Evolutionary conservation across 1,284 basidiomycete species (phyloP).

Genomic region (Leucoagaricus sp.): DNA sequence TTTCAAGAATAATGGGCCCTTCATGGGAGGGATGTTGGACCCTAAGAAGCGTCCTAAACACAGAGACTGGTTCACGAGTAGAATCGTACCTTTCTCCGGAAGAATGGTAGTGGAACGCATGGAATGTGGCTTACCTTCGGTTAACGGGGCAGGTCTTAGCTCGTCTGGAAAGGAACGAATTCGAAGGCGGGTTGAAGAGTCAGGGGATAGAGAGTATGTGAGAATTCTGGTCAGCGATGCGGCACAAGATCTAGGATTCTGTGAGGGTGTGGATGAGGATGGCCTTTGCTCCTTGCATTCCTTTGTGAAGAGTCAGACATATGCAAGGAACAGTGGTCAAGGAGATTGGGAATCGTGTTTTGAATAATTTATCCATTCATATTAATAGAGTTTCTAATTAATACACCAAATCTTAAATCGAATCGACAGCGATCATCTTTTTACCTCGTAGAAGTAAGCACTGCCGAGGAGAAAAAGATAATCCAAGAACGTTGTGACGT

Average conservation of each 20-base stretch:
- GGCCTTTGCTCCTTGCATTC: slow-evolving; percentile 63
- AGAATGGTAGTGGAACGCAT: slow-evolving; percentile 67
- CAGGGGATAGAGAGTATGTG: slow-evolving; percentile 41
- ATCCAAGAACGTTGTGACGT: too few species aligned
- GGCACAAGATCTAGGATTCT: slow-evolving; percentile 62
- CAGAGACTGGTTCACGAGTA: slow-evolving; percentile 55
- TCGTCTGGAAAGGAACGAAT: not conserved
- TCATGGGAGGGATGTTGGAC: slow-evolving; percentile 32
- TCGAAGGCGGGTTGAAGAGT: slow-evolving; percentile 16
- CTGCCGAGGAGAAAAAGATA: too few species aligned
- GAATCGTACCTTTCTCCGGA: slow-evolving; percentile 64
- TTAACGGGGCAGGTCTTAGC: not conserved
- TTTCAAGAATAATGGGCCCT: slow-evolving; percentile 37
- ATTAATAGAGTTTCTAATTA: not conserved
- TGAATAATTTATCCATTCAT: slow-evolving; percentile 8
- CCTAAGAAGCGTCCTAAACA: slow-evolving; percentile 37
- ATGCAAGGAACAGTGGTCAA: slow-evolving; percentile 60
- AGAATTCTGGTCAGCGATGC: slow-evolving; percentile 69
- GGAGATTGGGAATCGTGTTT: slow-evolving; percentile 68
- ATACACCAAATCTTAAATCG: not conserved
- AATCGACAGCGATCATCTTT: not conserved
- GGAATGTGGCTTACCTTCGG: slow-evolving; percentile 35
- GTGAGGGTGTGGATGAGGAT: slow-evolving; percentile 42
- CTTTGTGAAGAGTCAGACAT: slow-evolving; percentile 73
- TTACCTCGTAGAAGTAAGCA: too few species aligned